Evolutionary conservation across 805 yeast species (phyloP).

Genomic region (Torulaspora maleeae): DNA sequence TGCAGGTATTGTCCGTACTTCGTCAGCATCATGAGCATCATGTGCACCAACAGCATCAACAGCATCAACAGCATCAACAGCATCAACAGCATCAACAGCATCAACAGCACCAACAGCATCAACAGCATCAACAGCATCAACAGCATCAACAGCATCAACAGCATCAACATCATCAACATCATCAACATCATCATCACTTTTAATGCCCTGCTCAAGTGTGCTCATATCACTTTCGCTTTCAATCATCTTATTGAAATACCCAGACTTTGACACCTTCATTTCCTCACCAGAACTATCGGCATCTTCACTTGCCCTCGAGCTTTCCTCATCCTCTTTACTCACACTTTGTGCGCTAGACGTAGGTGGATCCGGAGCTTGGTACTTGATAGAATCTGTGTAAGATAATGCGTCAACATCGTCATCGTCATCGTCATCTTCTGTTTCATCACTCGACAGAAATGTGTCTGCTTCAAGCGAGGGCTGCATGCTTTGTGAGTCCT

Average conservation of each 20-base stretch:
- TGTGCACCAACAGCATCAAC: slow-evolving; percentile 1
- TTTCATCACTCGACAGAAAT: neutral
- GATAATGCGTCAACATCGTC: slow-evolving; percentile 24
- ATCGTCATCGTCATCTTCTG: slow-evolving; percentile 2
- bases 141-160: slow-evolving; percentile 4
- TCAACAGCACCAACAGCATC: neutral
- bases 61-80: slow-evolving; percentile 7
- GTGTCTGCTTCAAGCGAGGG: neutral
- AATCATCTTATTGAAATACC: slow-evolving; percentile 28
- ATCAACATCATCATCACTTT: slow-evolving; percentile 1
- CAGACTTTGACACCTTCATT: slow-evolving; percentile 22
- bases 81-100: slow-evolving; percentile 1
- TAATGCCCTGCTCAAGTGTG: too few relatives aligned
- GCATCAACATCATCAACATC: slow-evolving; percentile 2
- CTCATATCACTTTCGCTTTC: slow-evolving; percentile 10
- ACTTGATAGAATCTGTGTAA: slow-evolving; percentile 21
- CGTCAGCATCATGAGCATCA: slow-evolving; percentile 3
- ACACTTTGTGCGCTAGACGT: slow-evolving; percentile 3
- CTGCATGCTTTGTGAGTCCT: neutral
- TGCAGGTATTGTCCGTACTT: neutral
- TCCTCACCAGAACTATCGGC: slow-evolving; percentile 10
- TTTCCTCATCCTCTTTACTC: slow-evolving; percentile 13
- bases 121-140: slow-evolving; percentile 6
- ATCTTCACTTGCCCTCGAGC: slow-evolving; percentile 15
- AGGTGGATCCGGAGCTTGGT: slow-evolving; percentile 13